phyloP scores from a whole-genome alignment of 768 basidiomycete genomes.

The Termitomyces sp. region DNA sequence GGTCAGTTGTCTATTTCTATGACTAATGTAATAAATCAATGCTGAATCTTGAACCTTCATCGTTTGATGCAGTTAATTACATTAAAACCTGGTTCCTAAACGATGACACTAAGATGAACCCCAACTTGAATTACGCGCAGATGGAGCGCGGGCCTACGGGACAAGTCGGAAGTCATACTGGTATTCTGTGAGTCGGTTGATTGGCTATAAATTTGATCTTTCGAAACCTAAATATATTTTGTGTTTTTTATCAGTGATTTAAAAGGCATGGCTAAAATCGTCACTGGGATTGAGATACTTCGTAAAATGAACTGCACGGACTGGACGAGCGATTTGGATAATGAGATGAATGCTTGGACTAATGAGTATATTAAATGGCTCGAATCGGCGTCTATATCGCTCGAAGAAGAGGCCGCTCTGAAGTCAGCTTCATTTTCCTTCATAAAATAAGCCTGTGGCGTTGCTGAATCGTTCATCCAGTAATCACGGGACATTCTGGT shows the following conservation, averaged over 20 bases:
- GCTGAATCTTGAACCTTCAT: not conserved
- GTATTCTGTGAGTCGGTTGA: constrained; percentile 39
- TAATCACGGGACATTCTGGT: constrained; percentile 65
- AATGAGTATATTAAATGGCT: constrained; percentile 52
- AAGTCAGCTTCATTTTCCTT: constrained; percentile 37
- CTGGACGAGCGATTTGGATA: constrained; percentile 52
- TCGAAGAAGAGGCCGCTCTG: constrained; percentile 35
- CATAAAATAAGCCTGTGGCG: not conserved
- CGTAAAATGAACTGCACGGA: constrained; percentile 34
- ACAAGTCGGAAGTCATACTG: constrained; percentile 41
- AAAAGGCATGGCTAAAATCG: constrained; percentile 37
- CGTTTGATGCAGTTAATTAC: constrained; percentile 28
- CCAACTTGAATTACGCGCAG: constrained; percentile 55
- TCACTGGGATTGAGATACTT: constrained; percentile 7
- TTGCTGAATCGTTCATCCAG: constrained; percentile 22
- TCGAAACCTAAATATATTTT: not conserved
- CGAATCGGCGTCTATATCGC: constrained; percentile 38
- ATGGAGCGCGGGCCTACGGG: constrained; percentile 37
- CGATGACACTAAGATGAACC: constrained; percentile 52
- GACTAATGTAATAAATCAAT: not conserved
- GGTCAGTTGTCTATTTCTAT: constrained; percentile 23
- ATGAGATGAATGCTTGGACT: constrained; percentile 44
- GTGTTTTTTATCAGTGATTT: constrained; percentile 35
- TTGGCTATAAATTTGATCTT: not conserved
- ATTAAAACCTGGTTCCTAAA: constrained; percentile 60